Base-by-base conservation (phyloP, 2,329 filamentous ascomycete genomes). In the Neurospora crassa region DNA sequence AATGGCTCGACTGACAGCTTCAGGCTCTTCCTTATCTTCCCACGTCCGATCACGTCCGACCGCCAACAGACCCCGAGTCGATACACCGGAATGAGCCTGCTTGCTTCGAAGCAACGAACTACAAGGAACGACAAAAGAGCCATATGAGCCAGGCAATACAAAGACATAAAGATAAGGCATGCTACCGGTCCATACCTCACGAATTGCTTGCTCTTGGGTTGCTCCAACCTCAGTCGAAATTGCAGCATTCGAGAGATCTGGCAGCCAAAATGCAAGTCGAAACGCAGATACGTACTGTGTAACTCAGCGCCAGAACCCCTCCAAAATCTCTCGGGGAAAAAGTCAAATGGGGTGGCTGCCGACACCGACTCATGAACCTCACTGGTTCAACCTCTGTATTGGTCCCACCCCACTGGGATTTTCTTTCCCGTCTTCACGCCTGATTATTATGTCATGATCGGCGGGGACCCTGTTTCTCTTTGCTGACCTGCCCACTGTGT, bases 381-480 rank as follows among this genome's bases (percentile, higher is more conserved):
- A 70, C n/a, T 43, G 43, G 59, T 24, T 59, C 24, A 67, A 69
- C 29, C 24, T n/a, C 29, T 29, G 29, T 29, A 53, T 37, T 42
- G 42, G 68, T 42, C 63, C 67, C 43, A 68, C 69, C 40, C 29
- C 20, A 7, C 41, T 40, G 67, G 69, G 18, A 43, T 34, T 18
- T 45, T 40, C n/a, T 24, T 40, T 43, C 20, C 69, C 24, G 53
- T 63, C 53, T 63, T 63, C 16, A 63, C 29, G 53, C 53, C 53
- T 63, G 47, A 40, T 68, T n/a, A 59, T 70, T 70, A 70, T 70
- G 69, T 70, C 69, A 70, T 70, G 69, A 70, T 70, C 69, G 67
- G 69, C 69, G 42, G 41, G 20, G 20, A 42, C 18, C 34, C 41
- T 37, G 20, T 43, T 41, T 63, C 53, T 63, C 53, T 63, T n/a